Evolutionary conservation across 208 protist genomes (phyloP).

Genomic region (Trypanosomatidae sp.): DNA sequence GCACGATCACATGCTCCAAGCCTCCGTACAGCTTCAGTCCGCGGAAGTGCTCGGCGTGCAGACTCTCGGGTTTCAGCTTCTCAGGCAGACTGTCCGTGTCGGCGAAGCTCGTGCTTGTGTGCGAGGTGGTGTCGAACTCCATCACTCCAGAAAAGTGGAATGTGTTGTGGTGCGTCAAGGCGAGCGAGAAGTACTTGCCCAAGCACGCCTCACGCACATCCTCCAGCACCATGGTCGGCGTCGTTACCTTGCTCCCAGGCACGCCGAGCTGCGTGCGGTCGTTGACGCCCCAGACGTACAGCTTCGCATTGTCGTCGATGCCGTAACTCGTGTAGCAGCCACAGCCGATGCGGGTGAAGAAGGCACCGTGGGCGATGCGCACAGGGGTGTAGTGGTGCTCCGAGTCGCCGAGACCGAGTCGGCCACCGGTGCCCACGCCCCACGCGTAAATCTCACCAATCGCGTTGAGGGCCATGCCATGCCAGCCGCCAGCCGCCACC

Average conservation of each 20-base stretch:
- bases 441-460: constrained; percentile 79
- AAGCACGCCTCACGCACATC: constrained; percentile 66
- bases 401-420: constrained; percentile 53
- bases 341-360: constrained; percentile 69
- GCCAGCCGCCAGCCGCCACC: constrained; percentile 70
- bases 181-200: constrained; percentile 66
- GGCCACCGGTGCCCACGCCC: constrained; percentile 66
- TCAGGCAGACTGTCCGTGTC: constrained; percentile 56
- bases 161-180: constrained; percentile 43
- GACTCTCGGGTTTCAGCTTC: constrained; percentile 24
- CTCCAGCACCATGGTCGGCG: constrained; percentile 52
- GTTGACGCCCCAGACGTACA: constrained; percentile 84
- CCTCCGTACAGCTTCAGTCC: constrained; percentile 60
- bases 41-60: constrained; percentile 33
- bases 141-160: constrained; percentile 60
- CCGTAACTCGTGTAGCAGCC: constrained; percentile 71
- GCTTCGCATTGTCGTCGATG: constrained; percentile 55
- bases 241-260: constrained; percentile 13
- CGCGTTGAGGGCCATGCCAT: constrained; percentile 76
- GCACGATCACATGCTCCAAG: constrained; percentile 60
- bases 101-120: constrained; percentile 43
- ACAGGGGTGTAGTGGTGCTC: constrained; percentile 45
- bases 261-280: constrained; percentile 52
- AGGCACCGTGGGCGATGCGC: constrained; percentile 40
- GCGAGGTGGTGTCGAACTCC: constrained; percentile 42